Evolutionary conservation across 2,329 filamentous ascomycete species (phyloP).

Genomic region (Aspergillus phoenicis): DNA sequence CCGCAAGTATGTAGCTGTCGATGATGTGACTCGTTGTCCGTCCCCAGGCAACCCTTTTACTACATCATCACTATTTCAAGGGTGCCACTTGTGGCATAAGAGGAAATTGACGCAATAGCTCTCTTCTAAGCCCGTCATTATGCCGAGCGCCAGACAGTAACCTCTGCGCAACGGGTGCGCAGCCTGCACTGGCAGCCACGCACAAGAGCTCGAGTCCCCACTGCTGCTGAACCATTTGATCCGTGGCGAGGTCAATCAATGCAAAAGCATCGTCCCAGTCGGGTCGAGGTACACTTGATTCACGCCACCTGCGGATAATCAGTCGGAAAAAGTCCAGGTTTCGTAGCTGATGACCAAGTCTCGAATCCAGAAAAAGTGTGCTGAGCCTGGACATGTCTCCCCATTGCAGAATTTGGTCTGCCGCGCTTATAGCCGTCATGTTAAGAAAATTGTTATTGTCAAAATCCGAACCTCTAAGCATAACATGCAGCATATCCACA

Average conservation of each 20-base stretch:
- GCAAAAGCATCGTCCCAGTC: conserved; percentile 15
- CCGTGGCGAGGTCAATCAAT: conserved; percentile 21
- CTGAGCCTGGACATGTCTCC: conserved; percentile 29
- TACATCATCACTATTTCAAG: too few species aligned
- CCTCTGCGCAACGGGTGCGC: conserved; percentile 27
- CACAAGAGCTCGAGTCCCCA: conserved; percentile 31
- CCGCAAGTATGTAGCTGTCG: too few species aligned
- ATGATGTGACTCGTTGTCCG: too few species aligned
- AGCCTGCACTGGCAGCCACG: conserved; percentile 26
- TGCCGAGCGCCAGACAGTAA: conserved; percentile 7
- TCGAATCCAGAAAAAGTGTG: conserved; percentile 21
- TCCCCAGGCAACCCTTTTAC: too few species aligned
- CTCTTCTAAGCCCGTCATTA: not conserved
- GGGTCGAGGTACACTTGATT: conserved; percentile 6
- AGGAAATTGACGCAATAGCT: not conserved
- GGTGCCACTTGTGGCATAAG: too few species aligned
- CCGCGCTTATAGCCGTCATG: conserved; percentile 23
- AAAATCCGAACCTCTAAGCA: conserved; percentile 30
- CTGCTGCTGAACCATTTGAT: conserved; percentile 26
- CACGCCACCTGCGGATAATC: conserved; percentile 15
- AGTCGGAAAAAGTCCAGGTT: conserved; percentile 15
- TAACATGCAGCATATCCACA: conserved; percentile 31
- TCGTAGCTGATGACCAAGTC: conserved; percentile 23
- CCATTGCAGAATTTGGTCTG: conserved; percentile 31
- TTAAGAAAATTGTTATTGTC: conserved; percentile 17